Evolutionary conservation across 768 basidiomycete species (phyloP).

Genomic region (Rhodotorula sphaerocarpa): DNA sequence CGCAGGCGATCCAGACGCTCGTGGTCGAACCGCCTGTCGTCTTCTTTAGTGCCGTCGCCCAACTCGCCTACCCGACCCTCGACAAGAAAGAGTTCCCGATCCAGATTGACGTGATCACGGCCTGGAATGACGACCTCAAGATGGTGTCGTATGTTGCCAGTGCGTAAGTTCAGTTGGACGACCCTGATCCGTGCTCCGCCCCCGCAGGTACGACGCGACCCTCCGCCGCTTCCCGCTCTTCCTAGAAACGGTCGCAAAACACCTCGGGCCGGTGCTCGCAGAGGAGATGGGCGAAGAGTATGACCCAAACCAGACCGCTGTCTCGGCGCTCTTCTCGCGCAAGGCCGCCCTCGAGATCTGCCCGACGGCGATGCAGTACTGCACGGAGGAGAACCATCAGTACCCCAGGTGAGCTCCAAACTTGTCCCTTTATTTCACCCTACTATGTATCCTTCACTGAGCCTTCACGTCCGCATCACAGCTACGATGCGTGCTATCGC

Average conservation of each 20-base stretch:
- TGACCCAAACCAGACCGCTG: neutral
- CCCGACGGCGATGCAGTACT: neutral
- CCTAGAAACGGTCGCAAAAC: neutral
- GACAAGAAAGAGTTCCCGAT: neutral
- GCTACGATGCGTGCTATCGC: constrained; percentile 2
- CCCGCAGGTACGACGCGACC: constrained; percentile 2
- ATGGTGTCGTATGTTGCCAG: neutral
- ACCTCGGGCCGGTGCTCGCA: neutral
- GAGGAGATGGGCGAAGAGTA: neutral
- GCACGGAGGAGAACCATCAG: constrained; percentile 2
- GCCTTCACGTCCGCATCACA: neutral
- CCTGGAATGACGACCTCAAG: constrained; percentile 9
- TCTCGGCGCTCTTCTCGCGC: neutral
- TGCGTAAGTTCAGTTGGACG: no score
- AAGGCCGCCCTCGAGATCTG: constrained; percentile 7
- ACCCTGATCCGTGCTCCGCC: no score
- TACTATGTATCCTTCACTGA: no score
- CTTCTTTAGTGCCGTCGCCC: neutral
- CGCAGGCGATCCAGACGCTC: neutral
- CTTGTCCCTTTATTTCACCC: neutral
- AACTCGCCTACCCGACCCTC: neutral
- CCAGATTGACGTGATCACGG: constrained; percentile 1
- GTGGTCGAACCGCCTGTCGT: constrained; percentile 5
- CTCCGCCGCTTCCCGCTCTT: constrained; percentile 4
- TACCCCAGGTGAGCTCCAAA: neutral